phyloP scores from a whole-genome alignment of 2,329 filamentous ascomycete species.

The Plenodomus tracheiphilus region DNA sequence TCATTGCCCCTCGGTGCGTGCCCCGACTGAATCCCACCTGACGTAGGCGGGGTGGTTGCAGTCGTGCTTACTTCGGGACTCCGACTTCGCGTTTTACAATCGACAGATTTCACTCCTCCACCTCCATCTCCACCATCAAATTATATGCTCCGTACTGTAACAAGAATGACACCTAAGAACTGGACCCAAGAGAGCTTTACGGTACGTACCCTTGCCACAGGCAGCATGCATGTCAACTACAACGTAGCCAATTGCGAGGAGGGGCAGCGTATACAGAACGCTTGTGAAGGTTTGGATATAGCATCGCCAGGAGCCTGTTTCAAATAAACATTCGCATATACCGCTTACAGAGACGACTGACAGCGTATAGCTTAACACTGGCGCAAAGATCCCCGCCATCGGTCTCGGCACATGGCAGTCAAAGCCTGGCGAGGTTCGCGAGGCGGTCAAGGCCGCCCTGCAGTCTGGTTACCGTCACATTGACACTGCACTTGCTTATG shows the following conservation, averaged over 20 bases:
- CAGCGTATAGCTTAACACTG: slow-evolving; percentile 49
- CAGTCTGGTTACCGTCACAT: slow-evolving; percentile 73
- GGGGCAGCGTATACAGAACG: not conserved
- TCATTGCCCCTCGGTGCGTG: not conserved
- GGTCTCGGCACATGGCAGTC: slow-evolving; percentile 83
- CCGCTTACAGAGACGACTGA: slow-evolving; percentile 2
- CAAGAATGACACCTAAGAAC: slow-evolving; percentile 37
- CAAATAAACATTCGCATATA: not conserved
- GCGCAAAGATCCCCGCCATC: slow-evolving; percentile 75
- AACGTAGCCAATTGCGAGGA: not conserved
- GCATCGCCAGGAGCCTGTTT: too few species aligned
- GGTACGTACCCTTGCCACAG: slow-evolving; percentile 6
- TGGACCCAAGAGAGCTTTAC: slow-evolving; percentile 44
- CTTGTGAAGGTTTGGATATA: too few species aligned
- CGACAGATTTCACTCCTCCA: not conserved
- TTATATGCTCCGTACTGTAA: slow-evolving; percentile 29
- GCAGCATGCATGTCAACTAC: not conserved
- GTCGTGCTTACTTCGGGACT: slow-evolving; percentile 1
- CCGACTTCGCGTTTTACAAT: slow-evolving; percentile 6
- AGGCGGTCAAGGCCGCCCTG: slow-evolving; percentile 72
- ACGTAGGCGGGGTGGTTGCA: slow-evolving; percentile 11
- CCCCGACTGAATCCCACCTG: slow-evolving; percentile 1
- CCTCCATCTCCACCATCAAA: not conserved
- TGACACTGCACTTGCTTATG: slow-evolving; percentile 76
- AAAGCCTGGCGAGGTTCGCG: slow-evolving; percentile 66